Conservation (phyloP, 2,329 filamentous ascomycete genomes). For the Byssoonygena ceratinophila region DNA sequence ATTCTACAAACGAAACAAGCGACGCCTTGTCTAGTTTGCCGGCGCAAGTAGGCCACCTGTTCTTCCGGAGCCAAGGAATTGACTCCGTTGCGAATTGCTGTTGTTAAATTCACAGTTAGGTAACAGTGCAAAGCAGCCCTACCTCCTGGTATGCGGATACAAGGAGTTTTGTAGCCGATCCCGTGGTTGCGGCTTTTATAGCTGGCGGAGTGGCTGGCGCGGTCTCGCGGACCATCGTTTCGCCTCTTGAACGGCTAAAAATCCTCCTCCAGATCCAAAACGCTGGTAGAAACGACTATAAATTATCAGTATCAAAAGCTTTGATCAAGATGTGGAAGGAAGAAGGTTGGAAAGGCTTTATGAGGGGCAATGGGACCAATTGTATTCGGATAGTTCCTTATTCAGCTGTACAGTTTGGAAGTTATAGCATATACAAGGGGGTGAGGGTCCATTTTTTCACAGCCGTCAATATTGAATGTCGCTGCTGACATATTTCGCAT, state of each 20-base stretch:
- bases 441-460: conserved; percentile 42
- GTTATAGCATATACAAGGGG: conserved; percentile 93
- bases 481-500: conserved; percentile 13
- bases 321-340: conserved; percentile 92
- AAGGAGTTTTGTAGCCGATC: conserved; percentile 52
- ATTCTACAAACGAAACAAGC: background rate
- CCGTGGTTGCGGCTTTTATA: conserved; percentile 82
- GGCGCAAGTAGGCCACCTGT: background rate
- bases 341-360: conserved; percentile 93
- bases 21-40: conserved; percentile 4
- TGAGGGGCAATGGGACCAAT: conserved; percentile 96
- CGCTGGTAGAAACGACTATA: conserved; percentile 81
- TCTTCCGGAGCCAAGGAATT: background rate
- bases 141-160: conserved; percentile 13
- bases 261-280: conserved; percentile 97
- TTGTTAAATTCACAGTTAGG: background rate
- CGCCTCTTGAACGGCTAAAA: conserved; percentile 87
- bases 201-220: conserved; percentile 89
- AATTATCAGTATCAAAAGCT: conserved; percentile 79
- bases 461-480: background rate
- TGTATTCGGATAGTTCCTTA: conserved; percentile 98
- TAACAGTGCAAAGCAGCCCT: background rate
- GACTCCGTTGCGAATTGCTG: background rate
- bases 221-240: conserved; percentile 95
- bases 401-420: conserved; percentile 94